These are phyloP conservation scores for Solanum pinnatisectum DNA, from an alignment of 257 asterid species.

Conservation along the genomic window DNA sequence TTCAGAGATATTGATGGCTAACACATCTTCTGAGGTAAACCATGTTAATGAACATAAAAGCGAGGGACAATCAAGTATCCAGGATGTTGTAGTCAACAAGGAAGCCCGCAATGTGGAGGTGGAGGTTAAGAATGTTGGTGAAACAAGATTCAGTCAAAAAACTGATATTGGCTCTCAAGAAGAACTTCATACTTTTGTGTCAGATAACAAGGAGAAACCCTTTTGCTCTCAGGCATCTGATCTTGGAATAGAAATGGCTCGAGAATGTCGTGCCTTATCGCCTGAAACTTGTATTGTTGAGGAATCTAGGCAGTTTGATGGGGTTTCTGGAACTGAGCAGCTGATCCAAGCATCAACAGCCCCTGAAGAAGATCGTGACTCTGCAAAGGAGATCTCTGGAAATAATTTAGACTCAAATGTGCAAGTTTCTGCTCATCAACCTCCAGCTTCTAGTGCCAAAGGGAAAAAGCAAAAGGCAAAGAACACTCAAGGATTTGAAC, in stretches of 20 bases:
- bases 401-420: constrained; percentile 31
- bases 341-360: neutral
- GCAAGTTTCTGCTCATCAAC: constrained; percentile 33
- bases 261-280: constrained; percentile 51
- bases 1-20: constrained; percentile 74
- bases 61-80: constrained; percentile 29
- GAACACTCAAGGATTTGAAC: constrained; percentile 46
- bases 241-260: constrained; percentile 75
- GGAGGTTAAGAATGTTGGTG: constrained; percentile 78
- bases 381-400: constrained; percentile 35
- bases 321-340: neutral
- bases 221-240: constrained; percentile 89
- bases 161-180: constrained; percentile 34
- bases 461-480: constrained; percentile 75
- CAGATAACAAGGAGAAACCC: constrained; percentile 58
- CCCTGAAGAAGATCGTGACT: constrained; percentile 33
- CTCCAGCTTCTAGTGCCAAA: constrained; percentile 39
- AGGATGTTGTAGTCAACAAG: constrained; percentile 55
- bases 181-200: constrained; percentile 38
- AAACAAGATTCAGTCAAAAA: constrained; percentile 49
- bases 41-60: constrained; percentile 40
- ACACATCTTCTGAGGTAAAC: constrained; percentile 62
- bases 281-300: constrained; percentile 52
- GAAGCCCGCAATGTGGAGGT: constrained; percentile 53
- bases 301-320: constrained; percentile 38